Conservation (phyloP, 139 green algal species). For the Coelastrella sp. region DNA sequence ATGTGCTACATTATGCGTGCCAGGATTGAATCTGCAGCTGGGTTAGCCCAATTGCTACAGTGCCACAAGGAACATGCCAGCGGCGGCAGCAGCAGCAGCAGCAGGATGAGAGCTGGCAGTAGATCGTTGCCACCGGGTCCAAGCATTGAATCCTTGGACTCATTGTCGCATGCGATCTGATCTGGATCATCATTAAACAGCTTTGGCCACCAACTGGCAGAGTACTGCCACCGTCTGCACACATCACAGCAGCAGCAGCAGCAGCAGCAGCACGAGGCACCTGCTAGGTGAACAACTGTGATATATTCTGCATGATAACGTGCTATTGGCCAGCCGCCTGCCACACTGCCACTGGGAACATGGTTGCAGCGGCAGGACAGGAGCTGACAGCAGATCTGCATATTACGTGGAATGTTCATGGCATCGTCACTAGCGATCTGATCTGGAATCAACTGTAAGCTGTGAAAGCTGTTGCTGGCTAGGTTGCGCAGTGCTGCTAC, state of each 20-base stretch:
- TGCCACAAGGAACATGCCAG: no score
- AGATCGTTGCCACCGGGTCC: no score
- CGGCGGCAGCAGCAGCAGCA: no score
- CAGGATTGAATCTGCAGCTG: no score
- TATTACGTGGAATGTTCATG: no score
- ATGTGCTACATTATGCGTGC: background rate
- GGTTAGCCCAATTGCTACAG: no score
- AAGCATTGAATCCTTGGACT: conserved; percentile 91
- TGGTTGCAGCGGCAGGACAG: no score
- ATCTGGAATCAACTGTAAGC: conserved; percentile 19
- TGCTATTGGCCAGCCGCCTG: background rate
- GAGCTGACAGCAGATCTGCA: no score
- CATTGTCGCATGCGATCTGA: conserved; percentile 84
- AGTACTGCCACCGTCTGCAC: conserved; percentile 75
- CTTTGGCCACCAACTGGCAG: conserved; percentile 80
- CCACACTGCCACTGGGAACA: no score
- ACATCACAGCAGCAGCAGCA: background rate
- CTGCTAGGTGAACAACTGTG: no score
- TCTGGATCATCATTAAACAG: conserved; percentile 66
- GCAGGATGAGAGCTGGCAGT: no score
- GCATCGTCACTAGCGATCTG: conserved; percentile 86
- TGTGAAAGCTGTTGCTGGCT: background rate
- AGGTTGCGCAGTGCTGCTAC: background rate
- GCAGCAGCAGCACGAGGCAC: conserved; percentile 17
- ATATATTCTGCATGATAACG: background rate